phyloP scores from a whole-genome alignment of 371 early-diverging fungal species.

The Capniomyces stellatus region DNA sequence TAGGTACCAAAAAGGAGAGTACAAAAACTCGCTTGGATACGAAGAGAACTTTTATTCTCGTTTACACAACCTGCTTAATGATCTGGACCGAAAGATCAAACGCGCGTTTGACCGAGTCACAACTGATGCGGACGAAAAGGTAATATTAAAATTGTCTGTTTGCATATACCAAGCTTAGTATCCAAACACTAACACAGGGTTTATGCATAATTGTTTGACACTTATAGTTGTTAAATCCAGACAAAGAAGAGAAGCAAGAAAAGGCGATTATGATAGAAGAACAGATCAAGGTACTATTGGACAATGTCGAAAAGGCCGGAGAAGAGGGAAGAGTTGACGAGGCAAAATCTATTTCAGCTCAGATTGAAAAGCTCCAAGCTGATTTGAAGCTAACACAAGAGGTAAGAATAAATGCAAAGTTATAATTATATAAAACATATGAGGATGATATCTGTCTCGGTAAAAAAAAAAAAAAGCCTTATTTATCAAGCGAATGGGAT shows the following conservation, averaged over 20 bases:
- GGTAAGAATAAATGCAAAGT: too few relatives aligned
- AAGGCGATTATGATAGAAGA: constrained; percentile 64
- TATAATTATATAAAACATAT: too few relatives aligned
- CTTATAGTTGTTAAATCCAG: constrained; percentile 34
- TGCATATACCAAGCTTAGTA: not conserved
- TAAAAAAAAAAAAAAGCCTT: too few relatives aligned
- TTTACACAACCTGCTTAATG: constrained; percentile 45
- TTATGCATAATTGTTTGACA: not conserved
- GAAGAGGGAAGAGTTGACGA: constrained; percentile 64
- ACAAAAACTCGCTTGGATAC: constrained; percentile 47
- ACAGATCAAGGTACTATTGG: constrained; percentile 51
- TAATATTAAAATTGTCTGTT: constrained; percentile 10
- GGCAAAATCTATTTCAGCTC: constrained; percentile 36
- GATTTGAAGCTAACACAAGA: constrained; percentile 23
- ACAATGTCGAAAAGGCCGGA: constrained; percentile 51
- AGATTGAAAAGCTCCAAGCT: constrained; percentile 39
- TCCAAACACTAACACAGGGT: not conserved
- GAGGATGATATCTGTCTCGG: too few relatives aligned
- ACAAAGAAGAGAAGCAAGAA: constrained; percentile 66
- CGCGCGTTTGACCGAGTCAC: constrained; percentile 55
- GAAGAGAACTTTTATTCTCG: constrained; percentile 57
- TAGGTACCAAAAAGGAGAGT: constrained; percentile 42
- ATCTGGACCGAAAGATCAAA: constrained; percentile 54
- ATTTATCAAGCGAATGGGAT: too few relatives aligned
- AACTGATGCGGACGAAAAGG: constrained; percentile 49